Evolutionary conservation across 2,329 filamentous ascomycete genomes (phyloP).

Genomic region (Zymoseptoria brevis): DNA sequence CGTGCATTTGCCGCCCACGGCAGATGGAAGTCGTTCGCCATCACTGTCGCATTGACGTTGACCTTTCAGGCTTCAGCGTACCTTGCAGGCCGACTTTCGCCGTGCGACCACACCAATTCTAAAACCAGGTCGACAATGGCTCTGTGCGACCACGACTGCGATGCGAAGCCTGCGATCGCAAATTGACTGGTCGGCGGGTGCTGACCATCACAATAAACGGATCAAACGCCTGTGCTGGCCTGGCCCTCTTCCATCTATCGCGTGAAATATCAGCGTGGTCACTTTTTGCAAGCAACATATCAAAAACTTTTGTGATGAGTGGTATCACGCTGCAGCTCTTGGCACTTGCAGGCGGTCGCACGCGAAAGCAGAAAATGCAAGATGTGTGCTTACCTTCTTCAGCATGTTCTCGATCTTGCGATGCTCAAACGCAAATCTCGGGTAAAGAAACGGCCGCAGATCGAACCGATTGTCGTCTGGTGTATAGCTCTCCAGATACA

Average conservation of each 20-base stretch:
- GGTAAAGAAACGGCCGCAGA: constrained; percentile 49
- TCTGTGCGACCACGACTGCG: neutral
- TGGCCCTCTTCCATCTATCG: neutral
- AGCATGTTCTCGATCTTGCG: constrained; percentile 44
- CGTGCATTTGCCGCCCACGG: neutral
- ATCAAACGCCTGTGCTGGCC: neutral
- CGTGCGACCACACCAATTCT: neutral
- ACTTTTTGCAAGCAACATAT: neutral
- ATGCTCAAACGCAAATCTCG: constrained; percentile 40
- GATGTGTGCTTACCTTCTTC: constrained; percentile 19
- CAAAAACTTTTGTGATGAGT: neutral
- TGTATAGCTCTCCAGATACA: constrained; percentile 47
- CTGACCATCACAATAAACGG: neutral
- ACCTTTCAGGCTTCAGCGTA: neutral
- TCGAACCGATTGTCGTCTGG: constrained; percentile 49
- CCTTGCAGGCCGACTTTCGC: neutral
- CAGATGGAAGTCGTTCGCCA: neutral
- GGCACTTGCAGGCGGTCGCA: neutral
- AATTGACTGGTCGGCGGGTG: neutral
- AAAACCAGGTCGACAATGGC: neutral
- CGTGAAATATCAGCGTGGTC: neutral
- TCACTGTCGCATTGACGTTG: neutral
- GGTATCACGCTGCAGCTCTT: neutral
- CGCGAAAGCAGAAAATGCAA: neutral
- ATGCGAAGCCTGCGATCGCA: neutral